Conservation (phyloP, 345 rosid genomes). For the Lumnitzera racemosa region DNA sequence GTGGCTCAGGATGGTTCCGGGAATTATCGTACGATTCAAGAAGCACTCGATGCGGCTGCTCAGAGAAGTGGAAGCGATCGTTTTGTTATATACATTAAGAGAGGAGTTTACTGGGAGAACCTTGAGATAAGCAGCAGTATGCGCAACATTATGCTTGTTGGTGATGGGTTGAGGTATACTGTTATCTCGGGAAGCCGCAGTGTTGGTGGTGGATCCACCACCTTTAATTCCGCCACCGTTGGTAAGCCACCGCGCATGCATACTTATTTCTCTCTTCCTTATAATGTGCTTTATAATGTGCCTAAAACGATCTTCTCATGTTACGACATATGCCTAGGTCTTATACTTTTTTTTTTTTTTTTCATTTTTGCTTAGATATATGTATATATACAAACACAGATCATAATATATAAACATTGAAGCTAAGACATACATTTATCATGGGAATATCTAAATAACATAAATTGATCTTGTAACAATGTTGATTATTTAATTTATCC, state of each 20-base stretch:
- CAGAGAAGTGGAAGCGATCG: slow-evolving; percentile 44
- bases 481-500: too few species aligned
- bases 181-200: slow-evolving; percentile 69
- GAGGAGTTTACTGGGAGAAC: slow-evolving; percentile 62
- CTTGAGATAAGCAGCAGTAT: slow-evolving; percentile 41
- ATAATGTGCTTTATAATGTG: background rate
- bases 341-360: too few species aligned
- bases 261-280: background rate
- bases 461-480: too few species aligned
- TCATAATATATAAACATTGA: too few species aligned
- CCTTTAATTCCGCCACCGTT: slow-evolving; percentile 76
- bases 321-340: too few species aligned
- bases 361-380: too few species aligned
- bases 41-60: slow-evolving; percentile 58
- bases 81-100: slow-evolving; percentile 61
- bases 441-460: too few species aligned
- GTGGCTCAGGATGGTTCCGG: slow-evolving; percentile 76
- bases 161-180: slow-evolving; percentile 59
- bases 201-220: slow-evolving; percentile 60
- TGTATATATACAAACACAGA: too few species aligned
- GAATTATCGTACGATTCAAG: slow-evolving; percentile 42
- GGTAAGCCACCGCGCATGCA: slow-evolving; percentile 27
- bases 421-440: too few species aligned
- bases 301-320: too few species aligned
- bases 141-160: slow-evolving; percentile 68